phyloP scores from a whole-genome alignment of 768 basidiomycete species.

The Coprinopsis strossmayeri region DNA sequence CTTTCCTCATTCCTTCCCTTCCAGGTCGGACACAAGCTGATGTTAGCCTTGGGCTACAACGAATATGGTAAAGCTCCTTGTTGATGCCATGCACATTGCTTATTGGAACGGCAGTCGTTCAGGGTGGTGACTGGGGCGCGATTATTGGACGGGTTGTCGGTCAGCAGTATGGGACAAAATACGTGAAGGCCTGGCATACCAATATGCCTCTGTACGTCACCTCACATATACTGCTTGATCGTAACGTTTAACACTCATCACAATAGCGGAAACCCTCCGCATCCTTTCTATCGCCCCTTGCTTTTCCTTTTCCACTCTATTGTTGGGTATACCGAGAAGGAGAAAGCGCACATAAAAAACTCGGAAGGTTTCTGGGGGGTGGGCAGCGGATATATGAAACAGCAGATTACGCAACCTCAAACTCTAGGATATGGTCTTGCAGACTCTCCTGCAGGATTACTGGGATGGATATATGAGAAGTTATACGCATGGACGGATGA shows the following conservation, averaged over 20 bases:
- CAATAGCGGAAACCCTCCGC: conserved; percentile 7
- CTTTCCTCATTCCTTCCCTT: no score
- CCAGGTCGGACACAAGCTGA: no score
- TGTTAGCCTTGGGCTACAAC: no score
- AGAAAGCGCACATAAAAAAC: conserved; percentile 24
- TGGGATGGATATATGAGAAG: conserved; percentile 50
- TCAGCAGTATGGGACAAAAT: conserved; percentile 24
- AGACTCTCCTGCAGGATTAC: conserved; percentile 49
- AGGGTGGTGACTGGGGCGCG: conserved; percentile 20
- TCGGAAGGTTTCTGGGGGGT: conserved; percentile 18
- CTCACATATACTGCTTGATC: not conserved
- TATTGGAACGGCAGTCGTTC: no score
- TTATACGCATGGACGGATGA: conserved; percentile 37
- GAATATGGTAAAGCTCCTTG: no score
- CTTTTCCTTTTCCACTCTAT: conserved; percentile 11
- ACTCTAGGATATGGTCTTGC: conserved; percentile 45
- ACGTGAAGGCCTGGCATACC: conserved; percentile 47
- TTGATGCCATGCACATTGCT: no score
- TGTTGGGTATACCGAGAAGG: conserved; percentile 14
- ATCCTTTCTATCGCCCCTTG: conserved; percentile 8
- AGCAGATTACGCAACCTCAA: conserved; percentile 40
- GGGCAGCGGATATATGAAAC: conserved; percentile 28
- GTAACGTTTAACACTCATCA: not conserved
- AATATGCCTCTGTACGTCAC: conserved; percentile 37
- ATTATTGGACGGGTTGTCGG: conserved; percentile 23